Conservation (phyloP, 2,329 filamentous ascomycete species). For the Pseudogymnoascus sp. region DNA sequence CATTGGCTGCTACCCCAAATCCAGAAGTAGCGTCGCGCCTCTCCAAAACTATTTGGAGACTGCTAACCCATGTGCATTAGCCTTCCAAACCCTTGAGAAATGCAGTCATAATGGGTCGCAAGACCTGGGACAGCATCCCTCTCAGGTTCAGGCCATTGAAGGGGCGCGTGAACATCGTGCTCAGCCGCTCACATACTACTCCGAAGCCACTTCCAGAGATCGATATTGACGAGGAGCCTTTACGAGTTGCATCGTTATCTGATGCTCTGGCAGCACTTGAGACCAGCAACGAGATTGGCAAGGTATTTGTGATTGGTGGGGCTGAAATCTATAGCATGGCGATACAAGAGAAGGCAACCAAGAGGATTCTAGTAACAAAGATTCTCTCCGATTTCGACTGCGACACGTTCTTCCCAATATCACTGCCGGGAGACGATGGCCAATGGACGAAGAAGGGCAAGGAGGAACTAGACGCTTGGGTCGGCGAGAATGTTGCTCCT, state of each 20-base stretch:
- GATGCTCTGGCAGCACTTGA: conserved; percentile 39
- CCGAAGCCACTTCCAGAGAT: conserved; percentile 12
- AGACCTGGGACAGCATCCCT: conserved; percentile 92
- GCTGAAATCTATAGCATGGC: conserved; percentile 74
- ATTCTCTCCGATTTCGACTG: conserved; percentile 64
- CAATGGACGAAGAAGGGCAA: conserved; percentile 48
- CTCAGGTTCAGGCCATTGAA: conserved; percentile 68
- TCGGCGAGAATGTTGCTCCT: conserved; percentile 53
- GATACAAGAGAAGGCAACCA: conserved; percentile 48
- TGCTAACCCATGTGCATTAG: not conserved
- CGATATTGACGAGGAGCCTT: conserved; percentile 34
- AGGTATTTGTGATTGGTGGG: conserved; percentile 81
- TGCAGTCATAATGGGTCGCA: conserved; percentile 93
- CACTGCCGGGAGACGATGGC: conserved; percentile 36
- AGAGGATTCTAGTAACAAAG: conserved; percentile 60
- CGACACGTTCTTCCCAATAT: conserved; percentile 65
- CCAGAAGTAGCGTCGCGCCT: not conserved
- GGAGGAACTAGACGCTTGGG: conserved; percentile 51
- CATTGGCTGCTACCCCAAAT: conserved; percentile 27
- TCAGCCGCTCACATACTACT: conserved; percentile 48
- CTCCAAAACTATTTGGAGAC: conserved; percentile 10
- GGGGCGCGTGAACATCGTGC: conserved; percentile 72
- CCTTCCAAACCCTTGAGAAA: conserved; percentile 39
- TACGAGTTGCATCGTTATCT: conserved; percentile 52
- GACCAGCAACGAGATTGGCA: conserved; percentile 16